A percentile compares a stretch with the other conserved stretches of the same genome.
Conservation (phyloP, 805 yeast genomes). For the Candida insectorum region DNA sequence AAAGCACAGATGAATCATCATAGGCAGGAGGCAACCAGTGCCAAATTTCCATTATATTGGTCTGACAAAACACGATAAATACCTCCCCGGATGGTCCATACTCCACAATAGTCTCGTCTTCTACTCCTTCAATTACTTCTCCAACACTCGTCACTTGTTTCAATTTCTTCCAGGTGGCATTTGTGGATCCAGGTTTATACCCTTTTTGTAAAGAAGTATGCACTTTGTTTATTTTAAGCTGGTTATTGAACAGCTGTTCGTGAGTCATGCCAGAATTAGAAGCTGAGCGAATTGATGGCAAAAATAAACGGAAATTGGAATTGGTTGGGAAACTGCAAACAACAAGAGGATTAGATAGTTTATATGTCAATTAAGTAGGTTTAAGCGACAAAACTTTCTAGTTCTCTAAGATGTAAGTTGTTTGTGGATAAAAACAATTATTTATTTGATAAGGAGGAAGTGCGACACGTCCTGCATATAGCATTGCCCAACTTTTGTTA, state of each 20-base stretch:
- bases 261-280: slow-evolving; percentile 2
- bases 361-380: no score
- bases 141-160: slow-evolving; percentile 26
- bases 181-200: slow-evolving; percentile 35
- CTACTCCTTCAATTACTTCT: neutral
- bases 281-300: no score
- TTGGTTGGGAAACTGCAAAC: no score
- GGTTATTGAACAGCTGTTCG: slow-evolving; percentile 12
- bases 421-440: no score
- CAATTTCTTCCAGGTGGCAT: slow-evolving; percentile 42
- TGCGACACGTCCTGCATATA: no score
- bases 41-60: slow-evolving; percentile 29
- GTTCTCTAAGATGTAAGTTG: no score
- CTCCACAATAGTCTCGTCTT: slow-evolving; percentile 15
- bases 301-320: no score
- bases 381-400: no score
- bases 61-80: slow-evolving; percentile 19
- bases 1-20: neutral
- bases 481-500: no score
- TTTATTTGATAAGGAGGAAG: no score
- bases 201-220: slow-evolving; percentile 31
- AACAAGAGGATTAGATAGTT: no score
- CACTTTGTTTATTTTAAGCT: slow-evolving; percentile 20
- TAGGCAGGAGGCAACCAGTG: slow-evolving; percentile 22
- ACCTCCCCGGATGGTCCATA: slow-evolving; percentile 33